Evolutionary conservation across 2,329 filamentous ascomycete genomes (phyloP).

Genomic region (Penicillium sp.): DNA sequence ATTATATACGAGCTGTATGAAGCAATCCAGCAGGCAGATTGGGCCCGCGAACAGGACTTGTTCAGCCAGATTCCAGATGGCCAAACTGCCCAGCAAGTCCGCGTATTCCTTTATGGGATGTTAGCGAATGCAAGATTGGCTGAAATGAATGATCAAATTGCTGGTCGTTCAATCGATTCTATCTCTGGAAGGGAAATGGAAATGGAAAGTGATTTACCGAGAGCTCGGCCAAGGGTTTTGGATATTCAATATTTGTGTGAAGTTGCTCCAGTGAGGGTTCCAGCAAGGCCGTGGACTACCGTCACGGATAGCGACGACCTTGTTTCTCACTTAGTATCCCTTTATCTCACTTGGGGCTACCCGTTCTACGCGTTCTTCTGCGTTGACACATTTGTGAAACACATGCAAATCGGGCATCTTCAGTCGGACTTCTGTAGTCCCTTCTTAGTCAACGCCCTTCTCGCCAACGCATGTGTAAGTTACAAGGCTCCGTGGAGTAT

Average conservation of each 20-base stretch:
- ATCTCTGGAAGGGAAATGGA: too few relatives aligned
- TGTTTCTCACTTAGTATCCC: too few relatives aligned
- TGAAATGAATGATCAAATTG: neutral
- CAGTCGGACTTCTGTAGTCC: slow-evolving; percentile 30
- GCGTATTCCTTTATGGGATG: too few relatives aligned
- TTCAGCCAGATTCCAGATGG: too few relatives aligned
- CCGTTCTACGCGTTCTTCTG: too few relatives aligned
- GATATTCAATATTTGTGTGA: slow-evolving; percentile 16
- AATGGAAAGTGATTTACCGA: neutral
- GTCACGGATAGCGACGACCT: slow-evolving; percentile 27
- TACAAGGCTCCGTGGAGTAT: neutral
- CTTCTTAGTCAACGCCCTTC: slow-evolving; percentile 31
- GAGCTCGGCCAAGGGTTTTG: slow-evolving; percentile 2
- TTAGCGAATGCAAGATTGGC: too few relatives aligned
- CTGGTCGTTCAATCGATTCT: too few relatives aligned
- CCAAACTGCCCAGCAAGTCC: too few relatives aligned
- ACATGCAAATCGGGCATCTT: slow-evolving; percentile 27
- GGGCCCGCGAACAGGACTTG: neutral
- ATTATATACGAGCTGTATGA: too few relatives aligned
- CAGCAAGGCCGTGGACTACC: slow-evolving; percentile 32
- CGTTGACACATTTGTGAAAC: slow-evolving; percentile 28
- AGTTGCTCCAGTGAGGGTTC: slow-evolving; percentile 15
- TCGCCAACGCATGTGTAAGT: slow-evolving; percentile 27
- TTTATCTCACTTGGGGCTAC: too few relatives aligned
- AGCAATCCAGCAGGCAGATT: too few relatives aligned